Percentiles rank a stretch among this genome's conserved stretches.
Evolutionary conservation across 805 yeast species (phyloP).

Genomic region (Candida nemodendra): DNA sequence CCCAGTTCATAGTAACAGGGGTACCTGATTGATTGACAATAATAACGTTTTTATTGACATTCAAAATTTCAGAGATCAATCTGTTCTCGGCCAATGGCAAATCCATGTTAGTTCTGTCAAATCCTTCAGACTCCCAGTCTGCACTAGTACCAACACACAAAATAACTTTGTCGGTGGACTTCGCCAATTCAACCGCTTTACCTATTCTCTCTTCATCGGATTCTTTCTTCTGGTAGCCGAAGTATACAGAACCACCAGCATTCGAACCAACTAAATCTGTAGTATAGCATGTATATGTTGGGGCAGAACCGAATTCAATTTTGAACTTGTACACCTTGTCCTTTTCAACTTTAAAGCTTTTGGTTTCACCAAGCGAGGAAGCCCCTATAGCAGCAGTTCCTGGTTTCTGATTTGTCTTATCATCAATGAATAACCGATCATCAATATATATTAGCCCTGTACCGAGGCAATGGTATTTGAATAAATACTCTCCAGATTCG

Average conservation of each 20-base stretch:
- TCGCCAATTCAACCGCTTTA: constrained; percentile 48
- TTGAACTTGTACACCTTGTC: constrained; percentile 35
- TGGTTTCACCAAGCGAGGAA: constrained; percentile 6
- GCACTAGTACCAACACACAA: constrained; percentile 47
- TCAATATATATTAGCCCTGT: constrained; percentile 43
- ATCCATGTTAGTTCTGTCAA: constrained; percentile 48
- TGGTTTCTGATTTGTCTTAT: constrained; percentile 38
- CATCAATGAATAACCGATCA: constrained; percentile 42
- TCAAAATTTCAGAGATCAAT: constrained; percentile 42
- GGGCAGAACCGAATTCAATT: constrained; percentile 41
- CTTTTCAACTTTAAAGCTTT: constrained; percentile 27
- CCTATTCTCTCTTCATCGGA: constrained; percentile 32
- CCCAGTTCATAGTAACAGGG: constrained; percentile 59
- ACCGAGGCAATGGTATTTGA: constrained; percentile 40
- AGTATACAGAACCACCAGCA: constrained; percentile 33
- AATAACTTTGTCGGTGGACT: constrained; percentile 50
- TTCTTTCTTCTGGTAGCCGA: constrained; percentile 17
- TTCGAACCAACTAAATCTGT: constrained; percentile 10
- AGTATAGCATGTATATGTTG: constrained; percentile 29
- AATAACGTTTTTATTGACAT: constrained; percentile 49
- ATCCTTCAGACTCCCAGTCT: constrained; percentile 61
- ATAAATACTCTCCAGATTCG: constrained; percentile 43
- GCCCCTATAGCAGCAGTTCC: constrained; percentile 42
- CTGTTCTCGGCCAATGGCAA: constrained; percentile 48
- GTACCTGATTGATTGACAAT: constrained; percentile 59